Percentiles rank a stretch among this genome's conserved stretches.
phyloP scores from a whole-genome alignment of 352 stramenopile genomes.

The Phytopythium oedochilum region DNA sequence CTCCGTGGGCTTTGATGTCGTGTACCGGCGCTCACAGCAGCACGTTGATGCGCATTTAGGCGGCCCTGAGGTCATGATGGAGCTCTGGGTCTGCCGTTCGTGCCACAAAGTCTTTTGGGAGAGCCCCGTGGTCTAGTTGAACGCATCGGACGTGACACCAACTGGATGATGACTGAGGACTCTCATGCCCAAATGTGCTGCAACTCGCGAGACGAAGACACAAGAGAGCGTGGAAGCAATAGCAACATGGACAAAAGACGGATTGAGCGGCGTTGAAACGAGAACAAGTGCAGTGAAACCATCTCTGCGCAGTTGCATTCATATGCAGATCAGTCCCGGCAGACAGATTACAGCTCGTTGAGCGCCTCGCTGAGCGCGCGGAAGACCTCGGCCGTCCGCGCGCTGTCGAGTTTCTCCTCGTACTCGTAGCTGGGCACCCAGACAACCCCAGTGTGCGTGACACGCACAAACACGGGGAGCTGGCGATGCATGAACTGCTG shows the following conservation, averaged over 20 bases:
- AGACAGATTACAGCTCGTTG: no score
- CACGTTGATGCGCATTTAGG: conserved; percentile 46
- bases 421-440: conserved; percentile 80
- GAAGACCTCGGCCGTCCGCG: conserved; percentile 18
- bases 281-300: no score
- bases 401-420: conserved; percentile 39
- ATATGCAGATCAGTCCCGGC: no score
- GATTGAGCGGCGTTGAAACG: no score
- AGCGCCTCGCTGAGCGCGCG: neutral
- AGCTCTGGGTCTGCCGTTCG: conserved; percentile 62
- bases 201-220: no score
- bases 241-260: no score
- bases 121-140: no score
- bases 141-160: no score
- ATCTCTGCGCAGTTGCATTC: no score
- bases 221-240: no score
- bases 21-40: conserved; percentile 49
- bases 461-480: conserved; percentile 62
- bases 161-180: no score
- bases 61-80: conserved; percentile 50
- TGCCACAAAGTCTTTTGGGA: conserved; percentile 79
- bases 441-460: conserved; percentile 62
- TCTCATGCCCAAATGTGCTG: no score
- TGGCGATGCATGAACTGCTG: conserved; percentile 69
- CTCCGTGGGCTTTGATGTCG: conserved; percentile 50